Conservation (phyloP, 805 yeast genomes). For the Wickerhamiella azymoides region DNA sequence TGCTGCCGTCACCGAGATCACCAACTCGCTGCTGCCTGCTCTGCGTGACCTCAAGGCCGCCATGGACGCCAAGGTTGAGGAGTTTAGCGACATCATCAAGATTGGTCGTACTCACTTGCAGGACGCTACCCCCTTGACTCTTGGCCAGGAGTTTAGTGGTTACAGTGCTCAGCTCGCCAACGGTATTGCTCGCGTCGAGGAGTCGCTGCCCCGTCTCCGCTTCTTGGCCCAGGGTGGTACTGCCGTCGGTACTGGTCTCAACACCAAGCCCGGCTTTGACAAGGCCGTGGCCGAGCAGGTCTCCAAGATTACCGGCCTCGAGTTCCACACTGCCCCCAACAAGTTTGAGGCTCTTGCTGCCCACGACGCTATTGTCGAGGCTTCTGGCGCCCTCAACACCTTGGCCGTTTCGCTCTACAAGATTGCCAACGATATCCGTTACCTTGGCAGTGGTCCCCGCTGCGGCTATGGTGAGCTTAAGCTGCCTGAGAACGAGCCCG, state of each 20-base stretch:
- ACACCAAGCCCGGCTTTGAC: constrained; percentile 85
- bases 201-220: constrained; percentile 58
- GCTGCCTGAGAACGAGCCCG: constrained; percentile 97
- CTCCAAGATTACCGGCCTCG: constrained; percentile 70
- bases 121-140: constrained; percentile 95
- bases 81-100: constrained; percentile 81
- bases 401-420: constrained; percentile 86
- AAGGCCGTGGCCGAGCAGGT: constrained; percentile 77
- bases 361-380: constrained; percentile 96
- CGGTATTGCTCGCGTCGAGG: constrained; percentile 79
- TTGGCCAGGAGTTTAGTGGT: constrained; percentile 97
- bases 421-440: constrained; percentile 96
- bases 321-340: constrained; percentile 91
- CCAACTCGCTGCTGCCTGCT: constrained; percentile 63
- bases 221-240: constrained; percentile 97
- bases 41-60: constrained; percentile 64
- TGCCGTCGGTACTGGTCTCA: constrained; percentile 97
- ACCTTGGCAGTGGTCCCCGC: constrained; percentile 97
- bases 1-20: constrained; percentile 89
- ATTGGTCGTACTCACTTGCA: constrained; percentile 98
- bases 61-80: constrained; percentile 62
- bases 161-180: constrained; percentile 86
- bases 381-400: constrained; percentile 93
- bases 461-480: constrained; percentile 96
- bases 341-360: constrained; percentile 98